Percentiles rank a stretch among this genome's conserved stretches.
These are phyloP conservation scores for Podila epicladia DNA, from an alignment of 192 early-diverging fungal species.

Conservation along the genomic window DNA sequence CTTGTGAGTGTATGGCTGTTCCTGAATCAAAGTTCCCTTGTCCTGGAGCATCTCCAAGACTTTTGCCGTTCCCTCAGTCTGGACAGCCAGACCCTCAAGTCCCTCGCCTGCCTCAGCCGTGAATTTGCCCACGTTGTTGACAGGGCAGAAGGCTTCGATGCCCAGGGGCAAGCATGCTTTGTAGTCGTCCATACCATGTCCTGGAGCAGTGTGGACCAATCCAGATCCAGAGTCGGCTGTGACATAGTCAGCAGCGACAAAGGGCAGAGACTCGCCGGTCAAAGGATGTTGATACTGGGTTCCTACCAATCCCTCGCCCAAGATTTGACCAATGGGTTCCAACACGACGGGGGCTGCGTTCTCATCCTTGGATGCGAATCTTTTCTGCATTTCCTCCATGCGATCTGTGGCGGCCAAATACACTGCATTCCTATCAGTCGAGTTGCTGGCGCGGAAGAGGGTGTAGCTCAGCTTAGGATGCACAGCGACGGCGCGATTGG, in stretches of 20 bases:
- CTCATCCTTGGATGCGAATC: slow-evolving; percentile 18
- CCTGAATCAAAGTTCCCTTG: slow-evolving; percentile 54
- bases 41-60: slow-evolving; percentile 64
- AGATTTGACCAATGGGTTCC: slow-evolving; percentile 30
- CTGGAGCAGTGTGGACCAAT: slow-evolving; percentile 86
- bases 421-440: slow-evolving; percentile 8
- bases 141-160: slow-evolving; percentile 74
- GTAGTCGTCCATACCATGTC: slow-evolving; percentile 88
- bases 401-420: slow-evolving; percentile 60
- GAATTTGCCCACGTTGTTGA: slow-evolving; percentile 74
- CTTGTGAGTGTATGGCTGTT: slow-evolving; percentile 70
- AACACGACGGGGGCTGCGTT: slow-evolving; percentile 12
- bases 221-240: slow-evolving; percentile 76
- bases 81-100: slow-evolving; percentile 70
- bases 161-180: slow-evolving; percentile 64
- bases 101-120: slow-evolving; percentile 69
- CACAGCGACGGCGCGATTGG: slow-evolving; percentile 77
- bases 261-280: slow-evolving; percentile 52
- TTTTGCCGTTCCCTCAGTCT: slow-evolving; percentile 64
- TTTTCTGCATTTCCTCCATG: slow-evolving; percentile 46
- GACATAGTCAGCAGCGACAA: slow-evolving; percentile 74
- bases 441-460: slow-evolving; percentile 42
- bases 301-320: slow-evolving; percentile 63
- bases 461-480: slow-evolving; percentile 72
- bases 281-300: slow-evolving; percentile 67